Base-by-base conservation (phyloP, 2,329 filamentous ascomycete species). In the Alternaria triticina region DNA sequence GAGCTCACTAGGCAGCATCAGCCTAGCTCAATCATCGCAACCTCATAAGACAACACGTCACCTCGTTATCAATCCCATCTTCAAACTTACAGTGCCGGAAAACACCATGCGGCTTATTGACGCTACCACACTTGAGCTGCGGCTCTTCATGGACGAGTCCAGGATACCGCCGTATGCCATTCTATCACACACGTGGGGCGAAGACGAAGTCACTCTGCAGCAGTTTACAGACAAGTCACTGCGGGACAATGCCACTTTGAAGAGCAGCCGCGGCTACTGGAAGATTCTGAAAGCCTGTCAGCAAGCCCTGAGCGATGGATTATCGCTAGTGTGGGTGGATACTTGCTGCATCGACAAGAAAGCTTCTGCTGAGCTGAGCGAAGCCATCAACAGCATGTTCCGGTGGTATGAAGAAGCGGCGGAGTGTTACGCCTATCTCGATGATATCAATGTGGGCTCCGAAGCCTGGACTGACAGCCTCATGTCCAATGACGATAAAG, bases 91-190 rank as follows among this genome's bases (percentile, higher is more conserved):
- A 51, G 8, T 20, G 2, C 12, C 13, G 5, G 1, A 9, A 25
- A 27, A 30, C 13, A 54, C 6, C 3, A 70, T 68, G 64, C 59
- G 65, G 27, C 62, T 70, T 2, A 67, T 72, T 5, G 49, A 71
- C 15, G 36, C 64, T 10, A 17, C 27, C 11, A 57, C 46, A 6
- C 46, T 67, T 22, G 8, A 46, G 45, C 40, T 70, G 3, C 57
- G 59, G 17, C 22, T 17, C 20, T 70, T 70, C 45, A 40, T 62
- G 46, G 46, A 64, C 28, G 68, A 65, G 8, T 20, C 55, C 2
- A 28, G n/a, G 4, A 30, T 64, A n/a, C 67, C 69, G 4, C 46
- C 43, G 1, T 71, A 70, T 54, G 70, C 68, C n/a, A 72, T 73
- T 15, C 62, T 73, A 1, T 65, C 62, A 7, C 68, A 73, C 49